Evolutionary conservation across 495 filamentous ascomycete genomes (phyloP).

Genomic region (Aspergillus haitiensis): DNA sequence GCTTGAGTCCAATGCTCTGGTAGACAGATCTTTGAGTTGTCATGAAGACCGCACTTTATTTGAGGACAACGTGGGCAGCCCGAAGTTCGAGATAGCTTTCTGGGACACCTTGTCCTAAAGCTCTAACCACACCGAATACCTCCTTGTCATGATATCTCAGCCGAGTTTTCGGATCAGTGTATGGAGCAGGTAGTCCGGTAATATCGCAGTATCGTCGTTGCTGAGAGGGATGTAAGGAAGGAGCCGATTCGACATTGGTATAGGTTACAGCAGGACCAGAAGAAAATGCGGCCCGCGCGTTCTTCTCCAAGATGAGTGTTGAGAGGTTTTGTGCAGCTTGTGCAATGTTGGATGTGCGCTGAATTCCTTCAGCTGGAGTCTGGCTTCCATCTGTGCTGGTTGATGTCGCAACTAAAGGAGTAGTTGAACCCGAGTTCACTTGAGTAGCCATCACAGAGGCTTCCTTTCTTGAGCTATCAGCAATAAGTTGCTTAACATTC

Average conservation of each 20-base stretch:
- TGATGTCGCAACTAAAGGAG: slow-evolving; percentile 59
- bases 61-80: slow-evolving; percentile 89
- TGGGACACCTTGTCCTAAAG: slow-evolving; percentile 70
- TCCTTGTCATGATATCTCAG: slow-evolving; percentile 87
- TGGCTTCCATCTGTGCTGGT: slow-evolving; percentile 52
- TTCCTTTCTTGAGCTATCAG: slow-evolving; percentile 84
- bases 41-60: slow-evolving; percentile 49
- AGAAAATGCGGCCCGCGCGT: slow-evolving; percentile 41
- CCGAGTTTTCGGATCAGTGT: slow-evolving; percentile 90
- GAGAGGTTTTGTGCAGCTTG: slow-evolving; percentile 82
- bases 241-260: slow-evolving; percentile 90
- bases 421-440: slow-evolving; percentile 75
- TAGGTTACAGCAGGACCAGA: slow-evolving; percentile 79
- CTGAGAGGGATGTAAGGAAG: slow-evolving; percentile 71
- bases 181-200: slow-evolving; percentile 83
- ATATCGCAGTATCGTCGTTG: slow-evolving; percentile 89
- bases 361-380: slow-evolving; percentile 57
- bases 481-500: slow-evolving; percentile 93
- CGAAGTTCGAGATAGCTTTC: slow-evolving; percentile 87
- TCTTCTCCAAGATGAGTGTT: slow-evolving; percentile 81
- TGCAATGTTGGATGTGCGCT: slow-evolving; percentile 67
- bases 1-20: not conserved
- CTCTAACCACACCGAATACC: slow-evolving; percentile 77
- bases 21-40: slow-evolving; percentile 4
- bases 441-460: slow-evolving; percentile 77